Percentiles rank a stretch among this genome's conserved stretches.
These are phyloP conservation scores for Phyllosticta paracitricarpa DNA, from an alignment of 2,329 filamentous ascomycete species.

Conservation along the genomic window DNA sequence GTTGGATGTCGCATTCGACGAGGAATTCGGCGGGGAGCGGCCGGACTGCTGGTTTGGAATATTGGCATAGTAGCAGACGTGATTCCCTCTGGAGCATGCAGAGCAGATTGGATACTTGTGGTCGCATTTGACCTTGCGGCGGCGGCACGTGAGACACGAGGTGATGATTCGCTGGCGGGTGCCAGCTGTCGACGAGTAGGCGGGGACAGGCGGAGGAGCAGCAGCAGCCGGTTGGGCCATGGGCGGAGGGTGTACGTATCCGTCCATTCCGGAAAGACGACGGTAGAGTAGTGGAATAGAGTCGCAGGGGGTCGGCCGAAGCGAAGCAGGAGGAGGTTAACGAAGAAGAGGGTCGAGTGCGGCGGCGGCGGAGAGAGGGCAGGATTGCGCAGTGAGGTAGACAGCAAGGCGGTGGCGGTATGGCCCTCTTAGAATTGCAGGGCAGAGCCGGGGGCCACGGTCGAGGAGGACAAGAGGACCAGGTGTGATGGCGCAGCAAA, in stretches of 20 bases:
- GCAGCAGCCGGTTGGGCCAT: not conserved
- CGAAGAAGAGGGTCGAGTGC: not conserved
- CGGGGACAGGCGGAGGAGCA: not conserved
- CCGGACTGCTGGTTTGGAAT: slow-evolving; percentile 11
- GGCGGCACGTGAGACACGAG: slow-evolving; percentile 28
- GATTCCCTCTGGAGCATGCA: slow-evolving; percentile 27
- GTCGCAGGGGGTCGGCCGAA: not conserved
- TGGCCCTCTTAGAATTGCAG: not conserved
- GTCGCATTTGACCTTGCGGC: slow-evolving; percentile 30
- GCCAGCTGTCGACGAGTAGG: not conserved
- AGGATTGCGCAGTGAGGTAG: not conserved
- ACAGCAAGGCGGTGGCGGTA: not conserved
- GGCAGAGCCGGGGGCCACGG: not conserved
- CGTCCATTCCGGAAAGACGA: not conserved
- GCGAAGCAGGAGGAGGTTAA: not conserved
- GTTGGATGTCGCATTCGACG: not conserved
- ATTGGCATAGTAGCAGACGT: slow-evolving; percentile 26
- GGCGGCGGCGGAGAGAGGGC: not conserved
- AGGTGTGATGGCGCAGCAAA: not conserved
- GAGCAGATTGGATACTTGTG: slow-evolving; percentile 29
- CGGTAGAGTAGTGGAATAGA: not conserved
- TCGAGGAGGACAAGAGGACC: not conserved
- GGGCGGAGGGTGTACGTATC: not conserved
- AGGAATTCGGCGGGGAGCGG: slow-evolving; percentile 1
- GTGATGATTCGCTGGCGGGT: slow-evolving; percentile 26